Percentiles rank a stretch among this genome's conserved stretches.
phyloP scores from a whole-genome alignment of 2,329 filamentous ascomycete species.

The Sporothrix pseudoabietina region DNA sequence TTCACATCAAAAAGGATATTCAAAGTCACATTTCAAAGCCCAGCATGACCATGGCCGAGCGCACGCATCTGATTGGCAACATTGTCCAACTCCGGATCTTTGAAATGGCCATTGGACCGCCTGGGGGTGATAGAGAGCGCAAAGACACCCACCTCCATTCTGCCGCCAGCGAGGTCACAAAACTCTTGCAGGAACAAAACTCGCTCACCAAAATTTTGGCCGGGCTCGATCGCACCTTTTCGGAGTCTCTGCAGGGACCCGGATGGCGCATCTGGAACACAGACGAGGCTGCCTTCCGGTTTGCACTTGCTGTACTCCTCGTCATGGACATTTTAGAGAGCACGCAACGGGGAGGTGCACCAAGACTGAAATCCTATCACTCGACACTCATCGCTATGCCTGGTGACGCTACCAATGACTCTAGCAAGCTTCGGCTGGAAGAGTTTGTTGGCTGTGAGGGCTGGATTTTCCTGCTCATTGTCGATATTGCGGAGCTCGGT shows the following conservation, averaged over 20 bases:
- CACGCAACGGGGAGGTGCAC: background rate
- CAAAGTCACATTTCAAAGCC: background rate
- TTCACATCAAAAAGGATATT: background rate
- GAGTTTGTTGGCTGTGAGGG: background rate
- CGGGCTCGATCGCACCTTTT: background rate
- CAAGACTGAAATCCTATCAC: background rate
- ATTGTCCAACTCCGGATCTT: background rate
- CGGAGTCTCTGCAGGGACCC: background rate
- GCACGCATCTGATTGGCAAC: background rate
- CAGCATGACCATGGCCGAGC: background rate
- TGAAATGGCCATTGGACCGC: background rate
- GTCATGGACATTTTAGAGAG: background rate
- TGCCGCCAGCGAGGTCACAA: background rate
- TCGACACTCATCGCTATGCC: background rate
- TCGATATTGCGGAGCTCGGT: background rate
- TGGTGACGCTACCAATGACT: background rate
- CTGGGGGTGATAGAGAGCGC: background rate
- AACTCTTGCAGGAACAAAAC: background rate
- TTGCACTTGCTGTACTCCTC: background rate
- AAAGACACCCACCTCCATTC: background rate
- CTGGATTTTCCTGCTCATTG: background rate
- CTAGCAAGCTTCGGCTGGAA: background rate
- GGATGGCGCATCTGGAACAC: slow-evolving; percentile 2
- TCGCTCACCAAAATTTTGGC: background rate
- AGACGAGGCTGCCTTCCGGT: background rate